phyloP scores from a whole-genome alignment of 2,329 filamentous ascomycete species.

The Colletotrichum theobromicola region DNA sequence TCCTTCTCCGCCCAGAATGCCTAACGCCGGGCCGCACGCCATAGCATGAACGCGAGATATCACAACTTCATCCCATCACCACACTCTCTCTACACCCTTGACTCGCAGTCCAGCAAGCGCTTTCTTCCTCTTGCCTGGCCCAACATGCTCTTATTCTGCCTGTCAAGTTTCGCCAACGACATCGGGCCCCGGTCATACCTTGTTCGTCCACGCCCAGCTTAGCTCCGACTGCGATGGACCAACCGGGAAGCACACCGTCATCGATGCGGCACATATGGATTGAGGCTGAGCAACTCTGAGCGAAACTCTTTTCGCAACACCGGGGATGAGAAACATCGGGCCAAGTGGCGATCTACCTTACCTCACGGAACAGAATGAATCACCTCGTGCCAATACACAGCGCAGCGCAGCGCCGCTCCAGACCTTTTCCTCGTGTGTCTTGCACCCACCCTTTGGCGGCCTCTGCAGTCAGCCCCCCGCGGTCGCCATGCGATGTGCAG shows the following conservation, averaged over 20 bases:
- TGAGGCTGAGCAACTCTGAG: slow-evolving; percentile 16
- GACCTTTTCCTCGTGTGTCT: background rate
- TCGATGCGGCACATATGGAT: background rate
- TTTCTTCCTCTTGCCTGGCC: background rate
- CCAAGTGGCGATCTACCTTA: slow-evolving; percentile 1
- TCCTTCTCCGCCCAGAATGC: background rate
- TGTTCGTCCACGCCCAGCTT: no score
- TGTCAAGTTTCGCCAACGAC: slow-evolving; percentile 18
- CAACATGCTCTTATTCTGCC: background rate
- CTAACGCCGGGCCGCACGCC: background rate
- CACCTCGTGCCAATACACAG: background rate
- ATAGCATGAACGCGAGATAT: background rate
- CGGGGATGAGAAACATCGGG: background rate
- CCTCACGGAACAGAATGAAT: background rate
- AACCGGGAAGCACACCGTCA: background rate
- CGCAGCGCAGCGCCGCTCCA: background rate
- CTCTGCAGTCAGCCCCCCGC: background rate
- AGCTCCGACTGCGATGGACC: background rate
- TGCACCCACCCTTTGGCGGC: background rate
- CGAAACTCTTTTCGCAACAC: slow-evolving; percentile 15
- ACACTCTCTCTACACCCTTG: background rate
- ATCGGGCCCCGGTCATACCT: slow-evolving; percentile 2
- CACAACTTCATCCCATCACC: background rate
- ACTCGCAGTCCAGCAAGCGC: background rate
- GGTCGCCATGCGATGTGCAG: background rate